phyloP scores from a whole-genome alignment of 2,329 filamentous ascomycete genomes.

The Ophiostoma sp. region DNA sequence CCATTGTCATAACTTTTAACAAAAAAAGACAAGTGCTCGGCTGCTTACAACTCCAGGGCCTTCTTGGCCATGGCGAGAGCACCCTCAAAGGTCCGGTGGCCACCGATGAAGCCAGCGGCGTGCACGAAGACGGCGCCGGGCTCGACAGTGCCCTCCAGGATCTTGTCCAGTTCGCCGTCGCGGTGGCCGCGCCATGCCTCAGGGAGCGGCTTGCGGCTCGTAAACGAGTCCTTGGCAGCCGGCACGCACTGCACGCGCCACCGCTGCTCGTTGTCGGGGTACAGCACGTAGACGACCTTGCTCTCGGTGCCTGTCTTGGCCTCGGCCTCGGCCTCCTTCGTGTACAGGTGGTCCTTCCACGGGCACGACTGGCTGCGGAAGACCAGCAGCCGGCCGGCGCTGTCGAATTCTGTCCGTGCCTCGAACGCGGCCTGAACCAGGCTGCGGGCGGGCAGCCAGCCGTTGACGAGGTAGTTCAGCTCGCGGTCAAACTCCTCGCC shows the following conservation, averaged over 20 bases:
- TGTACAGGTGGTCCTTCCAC: constrained; percentile 96
- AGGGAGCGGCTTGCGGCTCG: constrained; percentile 85
- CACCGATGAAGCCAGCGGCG: constrained; percentile 91
- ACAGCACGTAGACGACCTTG: constrained; percentile 91
- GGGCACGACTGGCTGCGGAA: constrained; percentile 72
- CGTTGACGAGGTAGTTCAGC: constrained; percentile 65
- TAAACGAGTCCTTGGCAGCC: constrained; percentile 75
- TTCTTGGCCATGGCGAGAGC: constrained; percentile 78
- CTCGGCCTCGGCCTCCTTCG: constrained; percentile 64
- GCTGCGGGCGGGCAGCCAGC: constrained; percentile 79
- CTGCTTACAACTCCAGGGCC: constrained; percentile 50
- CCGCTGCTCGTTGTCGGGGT: constrained; percentile 65
- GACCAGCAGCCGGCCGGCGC: constrained; percentile 70
- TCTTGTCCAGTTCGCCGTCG: constrained; percentile 73
- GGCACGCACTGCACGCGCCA: constrained; percentile 96
- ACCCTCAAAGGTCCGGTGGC: constrained; percentile 86
- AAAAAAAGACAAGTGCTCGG: not conserved
- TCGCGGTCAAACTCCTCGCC: constrained; percentile 82
- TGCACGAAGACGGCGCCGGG: constrained; percentile 85
- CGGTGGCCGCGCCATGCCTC: constrained; percentile 88
- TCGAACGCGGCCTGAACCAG: constrained; percentile 68
- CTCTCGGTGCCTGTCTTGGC: constrained; percentile 55
- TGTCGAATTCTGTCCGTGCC: constrained; percentile 52
- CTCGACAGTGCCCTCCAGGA: constrained; percentile 57
- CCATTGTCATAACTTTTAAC: not conserved